These are phyloP conservation scores for Petunia axillaris DNA, from an alignment of 257 asterid genomes.

Conservation along the genomic window DNA sequence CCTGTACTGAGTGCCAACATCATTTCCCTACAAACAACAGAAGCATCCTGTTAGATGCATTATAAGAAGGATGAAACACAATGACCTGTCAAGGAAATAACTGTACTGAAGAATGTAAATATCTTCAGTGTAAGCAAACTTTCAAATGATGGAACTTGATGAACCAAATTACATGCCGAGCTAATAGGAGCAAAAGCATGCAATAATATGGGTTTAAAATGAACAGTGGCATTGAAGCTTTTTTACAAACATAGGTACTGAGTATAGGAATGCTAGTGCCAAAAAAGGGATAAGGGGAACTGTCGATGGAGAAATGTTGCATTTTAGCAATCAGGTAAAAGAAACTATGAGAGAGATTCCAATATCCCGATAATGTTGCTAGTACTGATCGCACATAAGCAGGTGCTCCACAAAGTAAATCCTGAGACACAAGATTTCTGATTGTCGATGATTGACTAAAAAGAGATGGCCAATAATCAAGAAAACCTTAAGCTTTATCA, in stretches of 20 bases:
- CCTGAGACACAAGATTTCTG: not conserved
- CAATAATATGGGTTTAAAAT: not conserved
- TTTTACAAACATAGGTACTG: not conserved
- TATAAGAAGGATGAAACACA: not conserved
- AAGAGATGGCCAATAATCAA: slow-evolving; percentile 1
- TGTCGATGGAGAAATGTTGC: not conserved
- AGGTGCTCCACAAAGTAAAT: not conserved
- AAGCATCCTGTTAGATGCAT: slow-evolving; percentile 17
- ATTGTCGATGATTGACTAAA: not conserved
- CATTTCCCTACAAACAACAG: slow-evolving; percentile 66
- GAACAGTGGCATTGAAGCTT: not conserved
- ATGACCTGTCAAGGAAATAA: not conserved
- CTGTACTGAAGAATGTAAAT: not conserved
- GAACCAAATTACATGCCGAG: not conserved
- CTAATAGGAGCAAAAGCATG: slow-evolving; percentile 16
- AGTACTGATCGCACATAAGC: not conserved
- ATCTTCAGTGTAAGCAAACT: not conserved
- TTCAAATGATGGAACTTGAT: not conserved
- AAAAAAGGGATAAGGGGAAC: not conserved
- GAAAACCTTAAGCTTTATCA: slow-evolving; percentile 2
- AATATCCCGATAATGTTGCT: not conserved
- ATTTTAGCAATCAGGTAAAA: not conserved
- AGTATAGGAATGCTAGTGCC: not conserved
- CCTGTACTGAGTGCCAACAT: slow-evolving; percentile 88
- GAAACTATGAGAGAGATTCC: slow-evolving; percentile 1